A percentile compares a stretch with the other conserved stretches of the same genome.
Conservation (phyloP, 179 eudicot species). For the Patellifolia procumbens region DNA sequence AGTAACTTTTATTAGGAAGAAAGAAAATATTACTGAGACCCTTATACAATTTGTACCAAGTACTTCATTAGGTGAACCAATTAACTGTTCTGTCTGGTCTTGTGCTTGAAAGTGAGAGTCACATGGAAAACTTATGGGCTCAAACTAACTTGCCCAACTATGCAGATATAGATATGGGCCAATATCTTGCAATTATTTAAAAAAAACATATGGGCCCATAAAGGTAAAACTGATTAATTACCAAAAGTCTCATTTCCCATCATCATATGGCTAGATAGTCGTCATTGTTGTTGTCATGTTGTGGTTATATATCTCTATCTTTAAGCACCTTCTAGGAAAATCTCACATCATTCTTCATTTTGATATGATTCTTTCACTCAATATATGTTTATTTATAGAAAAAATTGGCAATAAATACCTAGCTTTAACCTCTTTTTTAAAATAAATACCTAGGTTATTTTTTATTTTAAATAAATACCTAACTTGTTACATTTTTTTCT, state of each 20-base stretch:
- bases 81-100: neutral
- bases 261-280: neutral
- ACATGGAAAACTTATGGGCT: neutral
- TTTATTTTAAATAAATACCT: too few relatives aligned
- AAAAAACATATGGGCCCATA: neutral
- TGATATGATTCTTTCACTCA: neutral
- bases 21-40: too few relatives aligned
- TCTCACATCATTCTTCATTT: neutral
- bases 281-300: neutral
- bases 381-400: neutral
- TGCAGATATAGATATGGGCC: neutral
- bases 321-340: neutral
- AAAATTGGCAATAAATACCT: too few relatives aligned
- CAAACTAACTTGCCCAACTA: neutral
- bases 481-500: too few relatives aligned
- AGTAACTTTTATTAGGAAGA: neutral
- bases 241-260: neutral
- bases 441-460: too few relatives aligned
- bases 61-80: neutral
- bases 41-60: too few relatives aligned
- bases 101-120: constrained; percentile 11
- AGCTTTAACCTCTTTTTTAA: too few relatives aligned
- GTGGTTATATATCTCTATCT: neutral
- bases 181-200: too few relatives aligned
- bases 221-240: neutral